Evolutionary conservation across 176 grass and related monocot genomes (phyloP).

Genomic region (Oryza coarctata): DNA sequence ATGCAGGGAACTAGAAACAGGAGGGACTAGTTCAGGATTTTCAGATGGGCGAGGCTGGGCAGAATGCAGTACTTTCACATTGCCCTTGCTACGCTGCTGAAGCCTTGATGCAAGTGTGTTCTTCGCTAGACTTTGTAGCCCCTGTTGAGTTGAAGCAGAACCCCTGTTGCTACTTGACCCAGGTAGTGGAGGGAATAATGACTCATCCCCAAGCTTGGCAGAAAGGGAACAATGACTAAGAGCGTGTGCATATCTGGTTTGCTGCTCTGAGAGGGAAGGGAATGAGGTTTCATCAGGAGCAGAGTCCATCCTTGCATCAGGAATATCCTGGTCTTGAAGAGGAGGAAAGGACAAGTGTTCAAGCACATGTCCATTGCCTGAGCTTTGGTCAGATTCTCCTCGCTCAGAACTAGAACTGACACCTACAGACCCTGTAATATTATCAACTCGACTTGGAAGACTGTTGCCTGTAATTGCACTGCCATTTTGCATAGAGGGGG

Average conservation of each 20-base stretch:
- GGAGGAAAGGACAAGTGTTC: conserved; percentile 88
- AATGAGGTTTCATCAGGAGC: conserved; percentile 62
- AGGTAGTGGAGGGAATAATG: conserved; percentile 87
- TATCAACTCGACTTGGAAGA: conserved; percentile 30
- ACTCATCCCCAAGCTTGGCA: conserved; percentile 65
- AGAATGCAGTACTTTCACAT: conserved; percentile 57
- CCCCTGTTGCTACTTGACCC: conserved; percentile 56
- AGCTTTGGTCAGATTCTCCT: conserved; percentile 40
- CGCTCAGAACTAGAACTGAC: conserved; percentile 35
- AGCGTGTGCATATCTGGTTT: conserved; percentile 70
- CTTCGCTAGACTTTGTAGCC: conserved; percentile 66
- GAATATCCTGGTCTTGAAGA: conserved; percentile 61
- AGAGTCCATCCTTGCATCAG: conserved; percentile 45
- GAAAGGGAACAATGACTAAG: conserved; percentile 57
- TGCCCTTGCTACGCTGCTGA: conserved; percentile 59
- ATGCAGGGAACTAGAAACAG: conserved; percentile 36
- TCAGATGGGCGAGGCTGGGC: conserved; percentile 42
- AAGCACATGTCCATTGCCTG: conserved; percentile 35
- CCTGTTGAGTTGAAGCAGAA: conserved; percentile 46
- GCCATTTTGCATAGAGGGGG: conserved; percentile 43
- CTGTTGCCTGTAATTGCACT: conserved; percentile 37
- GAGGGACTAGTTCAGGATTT: conserved; percentile 40
- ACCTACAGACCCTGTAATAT: conserved; percentile 38
- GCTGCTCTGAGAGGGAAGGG: conserved; percentile 59
- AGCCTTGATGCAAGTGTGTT: conserved; percentile 75